Evolutionary conservation across 2,329 filamentous ascomycete genomes (phyloP), one percentile per base, ranked within the genome.

Genomic region (Diplodia corticola): DNA sequence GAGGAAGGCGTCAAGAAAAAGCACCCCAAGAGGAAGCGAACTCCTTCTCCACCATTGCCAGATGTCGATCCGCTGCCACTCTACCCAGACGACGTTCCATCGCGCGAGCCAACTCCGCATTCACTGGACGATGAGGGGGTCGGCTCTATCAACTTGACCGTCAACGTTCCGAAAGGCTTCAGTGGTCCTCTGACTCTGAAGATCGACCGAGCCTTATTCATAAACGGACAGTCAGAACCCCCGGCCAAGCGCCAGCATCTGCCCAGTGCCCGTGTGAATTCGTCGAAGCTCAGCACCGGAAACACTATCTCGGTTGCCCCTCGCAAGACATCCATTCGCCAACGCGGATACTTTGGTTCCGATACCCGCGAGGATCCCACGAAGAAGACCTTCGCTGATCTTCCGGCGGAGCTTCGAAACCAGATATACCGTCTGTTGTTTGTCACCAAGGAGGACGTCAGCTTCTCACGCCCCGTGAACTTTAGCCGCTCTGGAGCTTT

Each of bases 371-470:
- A 26, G 17, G 53, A 30, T 33, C 12, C 26, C 6, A 46, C 37
- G 24, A 50, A 67, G 46, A 65, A 50, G 33, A 30, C 37, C 81
- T 66, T 80, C 80, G 4, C 80, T 80, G 4, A 72, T 73, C 55
- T 67, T 77, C n/a, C 75, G 72, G 4, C 70, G 72, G 83, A 84
- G 69, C 68, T 85, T 4, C 78, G 83, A 15, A 82, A 83, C 68
- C 76, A 78, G 20, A 75, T 84, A 44, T 85, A 85, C 69, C 75
- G 78, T 4, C 68, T 76, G 9, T 67, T 81, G 10, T 82, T 84
- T 59, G 74, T 79, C 22, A 69, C 73, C 1, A 60, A 72, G 3
- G 67, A 72, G 7, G 44, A 37, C 4, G 68, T 84, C 50, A 72
- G 76, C 65, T 80, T 83, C 53, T 69, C 69, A 15, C 57, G 69